Evolutionary conservation across 768 basidiomycete genomes (phyloP).

Genomic region (Suillus ampliporus): DNA sequence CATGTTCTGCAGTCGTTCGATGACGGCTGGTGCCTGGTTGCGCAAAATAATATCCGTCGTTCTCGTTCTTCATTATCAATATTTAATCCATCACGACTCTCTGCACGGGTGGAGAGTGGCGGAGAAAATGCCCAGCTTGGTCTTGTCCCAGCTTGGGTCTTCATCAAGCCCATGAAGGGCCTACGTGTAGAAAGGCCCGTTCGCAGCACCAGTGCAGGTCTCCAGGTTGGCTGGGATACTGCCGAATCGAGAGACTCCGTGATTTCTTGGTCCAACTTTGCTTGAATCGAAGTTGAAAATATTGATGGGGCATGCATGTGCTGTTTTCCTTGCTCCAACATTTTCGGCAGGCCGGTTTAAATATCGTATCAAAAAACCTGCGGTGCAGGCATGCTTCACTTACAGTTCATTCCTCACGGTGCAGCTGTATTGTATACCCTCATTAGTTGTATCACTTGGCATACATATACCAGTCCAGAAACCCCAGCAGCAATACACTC

Average conservation of each 20-base stretch:
- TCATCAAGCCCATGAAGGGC: constrained; percentile 66
- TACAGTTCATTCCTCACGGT: neutral
- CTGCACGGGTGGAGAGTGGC: constrained; percentile 17
- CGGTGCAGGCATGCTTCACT: constrained; percentile 4
- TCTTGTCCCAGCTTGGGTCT: constrained; percentile 79
- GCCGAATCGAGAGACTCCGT: constrained; percentile 50
- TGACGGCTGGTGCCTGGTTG: constrained; percentile 83
- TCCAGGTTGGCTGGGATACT: constrained; percentile 50
- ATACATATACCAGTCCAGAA: neutral
- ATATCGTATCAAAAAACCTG: neutral
- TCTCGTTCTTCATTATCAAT: constrained; percentile 50
- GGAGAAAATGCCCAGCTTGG: constrained; percentile 64
- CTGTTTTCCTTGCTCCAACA: neutral
- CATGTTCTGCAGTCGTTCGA: constrained; percentile 71
- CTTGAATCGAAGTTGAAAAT: constrained; percentile 4
- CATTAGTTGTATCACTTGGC: neutral
- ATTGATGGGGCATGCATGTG: neutral
- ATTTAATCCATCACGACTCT: constrained; percentile 41
- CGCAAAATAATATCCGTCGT: constrained; percentile 50
- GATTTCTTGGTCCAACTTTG: constrained; percentile 67
- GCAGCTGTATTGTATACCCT: neutral
- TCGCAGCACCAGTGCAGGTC: constrained; percentile 54
- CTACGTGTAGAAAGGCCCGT: constrained; percentile 66
- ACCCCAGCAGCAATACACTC: neutral
- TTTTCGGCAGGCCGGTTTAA: neutral